Conservation (phyloP, 345 rosid species). For the Lumnitzera littorea region DNA sequence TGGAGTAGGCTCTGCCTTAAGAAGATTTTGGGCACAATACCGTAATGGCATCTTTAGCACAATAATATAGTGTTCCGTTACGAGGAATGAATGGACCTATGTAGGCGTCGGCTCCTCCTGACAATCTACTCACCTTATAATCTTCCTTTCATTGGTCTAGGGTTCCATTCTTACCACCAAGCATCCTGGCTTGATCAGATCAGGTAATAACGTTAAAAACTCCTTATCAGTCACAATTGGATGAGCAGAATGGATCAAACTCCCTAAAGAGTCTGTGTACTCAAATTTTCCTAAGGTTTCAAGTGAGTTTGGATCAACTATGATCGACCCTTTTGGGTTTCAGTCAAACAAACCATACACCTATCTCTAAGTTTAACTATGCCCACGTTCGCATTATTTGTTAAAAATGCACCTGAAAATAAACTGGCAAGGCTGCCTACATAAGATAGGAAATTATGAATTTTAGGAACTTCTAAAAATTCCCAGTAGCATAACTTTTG, state of each 20-base stretch:
- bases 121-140: constrained; percentile 71
- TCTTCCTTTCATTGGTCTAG: constrained; percentile 71
- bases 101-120: constrained; percentile 80
- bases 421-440: constrained; percentile 61
- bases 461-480: constrained; percentile 77
- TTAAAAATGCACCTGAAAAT: constrained; percentile 79
- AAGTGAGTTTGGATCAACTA: constrained; percentile 60
- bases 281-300: constrained; percentile 68
- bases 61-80: constrained; percentile 69
- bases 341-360: constrained; percentile 82
- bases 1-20: constrained; percentile 89
- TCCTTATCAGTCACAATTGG: constrained; percentile 77
- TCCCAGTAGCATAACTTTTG: constrained; percentile 73
- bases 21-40: constrained; percentile 66
- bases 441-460: constrained; percentile 52
- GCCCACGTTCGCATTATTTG: constrained; percentile 93
- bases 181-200: constrained; percentile 71
- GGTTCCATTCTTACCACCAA: constrained; percentile 74
- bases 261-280: constrained; percentile 58
- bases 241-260: constrained; percentile 82
- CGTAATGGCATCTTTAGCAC: constrained; percentile 93
- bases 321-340: constrained; percentile 86
- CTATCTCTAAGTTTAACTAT: constrained; percentile 82
- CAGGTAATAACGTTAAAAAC: constrained; percentile 77
- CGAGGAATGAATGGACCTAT: constrained; percentile 96